These are phyloP conservation scores for Cronartium quercuum DNA, from an alignment of 1,284 basidiomycete species.

Conservation along the genomic window DNA sequence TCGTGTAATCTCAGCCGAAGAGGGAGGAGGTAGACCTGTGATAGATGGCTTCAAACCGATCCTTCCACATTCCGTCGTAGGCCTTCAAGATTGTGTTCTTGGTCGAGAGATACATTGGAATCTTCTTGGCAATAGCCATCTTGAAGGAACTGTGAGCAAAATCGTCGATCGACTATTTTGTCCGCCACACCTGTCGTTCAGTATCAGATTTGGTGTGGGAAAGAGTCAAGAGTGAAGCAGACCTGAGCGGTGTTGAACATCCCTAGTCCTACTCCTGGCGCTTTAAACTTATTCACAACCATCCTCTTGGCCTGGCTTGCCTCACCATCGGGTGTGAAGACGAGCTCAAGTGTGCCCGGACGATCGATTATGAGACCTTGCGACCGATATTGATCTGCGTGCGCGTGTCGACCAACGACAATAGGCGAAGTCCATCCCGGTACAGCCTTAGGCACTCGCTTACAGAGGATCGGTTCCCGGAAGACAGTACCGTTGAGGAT, in stretches of 20 bases:
- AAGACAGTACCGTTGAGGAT: slow-evolving; percentile 97
- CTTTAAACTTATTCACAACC: slow-evolving; percentile 85
- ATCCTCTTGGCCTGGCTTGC: slow-evolving; percentile 58
- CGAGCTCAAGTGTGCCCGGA: slow-evolving; percentile 79
- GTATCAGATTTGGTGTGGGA: background rate
- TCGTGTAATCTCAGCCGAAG: background rate
- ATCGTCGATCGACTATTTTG: slow-evolving; percentile 27
- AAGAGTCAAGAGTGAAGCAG: slow-evolving; percentile 40
- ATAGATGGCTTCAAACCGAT: slow-evolving; percentile 94
- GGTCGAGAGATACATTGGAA: slow-evolving; percentile 45
- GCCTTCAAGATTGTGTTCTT: slow-evolving; percentile 50
- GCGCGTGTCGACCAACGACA: slow-evolving; percentile 92
- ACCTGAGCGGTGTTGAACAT: slow-evolving; percentile 96
- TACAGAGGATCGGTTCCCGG: slow-evolving; percentile 92
- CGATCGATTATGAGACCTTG: slow-evolving; percentile 83
- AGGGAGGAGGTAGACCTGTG: slow-evolving; percentile 51
- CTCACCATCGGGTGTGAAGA: slow-evolving; percentile 64
- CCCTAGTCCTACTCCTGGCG: slow-evolving; percentile 67
- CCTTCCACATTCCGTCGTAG: slow-evolving; percentile 90
- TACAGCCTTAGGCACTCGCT: slow-evolving; percentile 82
- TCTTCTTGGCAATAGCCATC: slow-evolving; percentile 36
- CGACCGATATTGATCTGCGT: slow-evolving; percentile 91
- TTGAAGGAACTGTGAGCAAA: slow-evolving; percentile 38
- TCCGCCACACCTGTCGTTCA: background rate
- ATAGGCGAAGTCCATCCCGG: slow-evolving; percentile 97